These are phyloP conservation scores for Pterocarpus santalinus DNA, from an alignment of 306 rosid species.

Conservation along the genomic window DNA sequence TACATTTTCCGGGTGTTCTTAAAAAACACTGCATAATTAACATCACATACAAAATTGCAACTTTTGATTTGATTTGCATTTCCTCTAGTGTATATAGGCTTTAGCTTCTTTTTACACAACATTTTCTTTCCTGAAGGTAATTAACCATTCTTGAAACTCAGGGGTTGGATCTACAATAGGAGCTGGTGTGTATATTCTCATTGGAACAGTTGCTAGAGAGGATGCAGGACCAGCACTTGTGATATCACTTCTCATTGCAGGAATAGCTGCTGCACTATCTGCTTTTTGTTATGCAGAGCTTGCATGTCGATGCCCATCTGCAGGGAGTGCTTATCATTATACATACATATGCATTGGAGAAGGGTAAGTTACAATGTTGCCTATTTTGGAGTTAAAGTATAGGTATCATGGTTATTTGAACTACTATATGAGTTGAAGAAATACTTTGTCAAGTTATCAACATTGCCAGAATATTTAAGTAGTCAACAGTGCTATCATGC, in stretches of 20 bases:
- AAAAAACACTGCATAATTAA: constrained; percentile 4
- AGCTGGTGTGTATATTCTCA: constrained; percentile 98
- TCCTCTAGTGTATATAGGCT: constrained; percentile 4
- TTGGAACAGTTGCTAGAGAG: constrained; percentile 97
- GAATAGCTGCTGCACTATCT: constrained; percentile 91
- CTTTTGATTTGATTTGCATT: constrained; percentile 31
- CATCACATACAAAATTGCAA: constrained; percentile 3
- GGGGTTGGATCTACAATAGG: constrained; percentile 97
- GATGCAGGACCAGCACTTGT: constrained; percentile 92
- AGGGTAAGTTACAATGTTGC: constrained; percentile 64
- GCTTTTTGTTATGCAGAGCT: constrained; percentile 97
- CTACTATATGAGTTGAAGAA: constrained; percentile 24
- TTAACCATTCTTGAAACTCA: constrained; percentile 48
- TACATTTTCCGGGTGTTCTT: background rate
- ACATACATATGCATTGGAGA: constrained; percentile 94
- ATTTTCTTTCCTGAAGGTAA: background rate
- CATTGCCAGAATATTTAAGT: constrained; percentile 20
- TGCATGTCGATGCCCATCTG: constrained; percentile 95
- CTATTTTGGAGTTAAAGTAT: constrained; percentile 17
- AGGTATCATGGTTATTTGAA: constrained; percentile 4
- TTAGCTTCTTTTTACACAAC: constrained; percentile 26
- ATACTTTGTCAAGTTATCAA: constrained; percentile 4
- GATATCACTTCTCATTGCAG: constrained; percentile 79
- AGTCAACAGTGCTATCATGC: background rate
- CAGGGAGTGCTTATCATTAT: constrained; percentile 97